These are phyloP conservation scores for Rhodocollybia butyracea DNA, from an alignment of 768 basidiomycete species.

Conservation along the genomic window DNA sequence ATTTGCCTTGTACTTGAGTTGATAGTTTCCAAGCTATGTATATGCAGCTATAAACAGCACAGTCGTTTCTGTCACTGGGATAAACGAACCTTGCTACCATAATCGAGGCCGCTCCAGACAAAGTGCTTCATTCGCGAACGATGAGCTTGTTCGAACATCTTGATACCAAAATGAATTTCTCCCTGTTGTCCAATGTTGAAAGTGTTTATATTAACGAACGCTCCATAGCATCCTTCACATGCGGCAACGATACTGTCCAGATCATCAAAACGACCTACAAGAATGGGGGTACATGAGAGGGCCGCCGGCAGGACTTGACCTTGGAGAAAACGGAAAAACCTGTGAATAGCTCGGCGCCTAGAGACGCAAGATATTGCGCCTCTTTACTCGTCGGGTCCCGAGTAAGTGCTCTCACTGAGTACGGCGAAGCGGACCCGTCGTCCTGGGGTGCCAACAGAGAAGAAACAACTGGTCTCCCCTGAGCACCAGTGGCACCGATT, in stretches of 20 bases:
- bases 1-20: conserved; percentile 26
- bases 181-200: neutral
- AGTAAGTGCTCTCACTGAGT: conserved; percentile 39
- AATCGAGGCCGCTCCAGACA: conserved; percentile 2
- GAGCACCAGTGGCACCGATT: conserved; percentile 45
- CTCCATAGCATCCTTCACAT: conserved; percentile 29
- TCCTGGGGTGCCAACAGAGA: conserved; percentile 29
- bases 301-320: too few species aligned
- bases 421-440: conserved; percentile 39
- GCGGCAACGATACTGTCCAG: conserved; percentile 24
- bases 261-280: conserved; percentile 31
- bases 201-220: conserved; percentile 12
- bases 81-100: neutral
- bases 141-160: conserved; percentile 3
- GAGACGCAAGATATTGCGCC: conserved; percentile 30
- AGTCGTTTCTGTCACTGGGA: neutral
- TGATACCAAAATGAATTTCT: conserved; percentile 1
- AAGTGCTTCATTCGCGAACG: conserved; percentile 5
- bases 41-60: neutral
- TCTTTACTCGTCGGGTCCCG: conserved; percentile 29
- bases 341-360: too few species aligned
- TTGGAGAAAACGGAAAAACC: too few species aligned
- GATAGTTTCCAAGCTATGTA: neutral
- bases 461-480: conserved; percentile 37
- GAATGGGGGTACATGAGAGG: too few species aligned